phyloP scores from a whole-genome alignment of 495 filamentous ascomycete species.

The Neurospora africana region DNA sequence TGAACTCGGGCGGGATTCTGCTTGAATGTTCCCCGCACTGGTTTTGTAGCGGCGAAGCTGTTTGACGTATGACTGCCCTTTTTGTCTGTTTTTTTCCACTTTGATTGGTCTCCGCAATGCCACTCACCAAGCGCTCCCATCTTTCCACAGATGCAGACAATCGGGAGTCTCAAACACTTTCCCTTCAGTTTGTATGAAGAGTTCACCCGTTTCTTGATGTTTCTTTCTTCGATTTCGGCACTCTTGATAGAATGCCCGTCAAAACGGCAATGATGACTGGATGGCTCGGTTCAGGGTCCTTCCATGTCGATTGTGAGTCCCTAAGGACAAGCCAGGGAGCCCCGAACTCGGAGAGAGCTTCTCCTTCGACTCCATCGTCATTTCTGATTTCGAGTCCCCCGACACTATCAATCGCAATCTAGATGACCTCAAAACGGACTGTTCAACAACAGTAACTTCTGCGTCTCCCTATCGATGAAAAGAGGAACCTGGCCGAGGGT shows the following conservation, averaged over 20 bases:
- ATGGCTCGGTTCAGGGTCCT: not conserved
- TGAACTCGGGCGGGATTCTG: not conserved
- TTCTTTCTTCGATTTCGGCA: not conserved
- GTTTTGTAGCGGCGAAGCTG: not conserved
- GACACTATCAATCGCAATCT: not conserved
- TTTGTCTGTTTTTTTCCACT: not conserved
- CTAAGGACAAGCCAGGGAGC: not conserved
- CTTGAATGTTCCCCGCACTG: not conserved
- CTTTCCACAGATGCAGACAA: not conserved
- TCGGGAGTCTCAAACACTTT: not conserved
- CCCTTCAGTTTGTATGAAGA: not conserved
- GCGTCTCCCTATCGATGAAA: not conserved
- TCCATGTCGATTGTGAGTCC: not conserved
- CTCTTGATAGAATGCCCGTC: not conserved
- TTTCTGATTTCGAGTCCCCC: not conserved
- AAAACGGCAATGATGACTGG: not conserved
- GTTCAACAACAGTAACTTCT: not conserved
- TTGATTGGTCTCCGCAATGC: not conserved
- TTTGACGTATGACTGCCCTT: not conserved
- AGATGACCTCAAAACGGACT: not conserved
- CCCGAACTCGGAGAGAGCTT: not conserved
- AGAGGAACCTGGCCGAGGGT: not conserved
- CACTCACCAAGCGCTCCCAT: not conserved
- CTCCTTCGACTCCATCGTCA: not conserved
- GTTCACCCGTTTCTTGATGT: not conserved